Evolutionary conservation across 495 filamentous ascomycete genomes (phyloP), one percentile per base, ranked within the genome.

Genomic region (Chaetomidium leptoderma): DNA sequence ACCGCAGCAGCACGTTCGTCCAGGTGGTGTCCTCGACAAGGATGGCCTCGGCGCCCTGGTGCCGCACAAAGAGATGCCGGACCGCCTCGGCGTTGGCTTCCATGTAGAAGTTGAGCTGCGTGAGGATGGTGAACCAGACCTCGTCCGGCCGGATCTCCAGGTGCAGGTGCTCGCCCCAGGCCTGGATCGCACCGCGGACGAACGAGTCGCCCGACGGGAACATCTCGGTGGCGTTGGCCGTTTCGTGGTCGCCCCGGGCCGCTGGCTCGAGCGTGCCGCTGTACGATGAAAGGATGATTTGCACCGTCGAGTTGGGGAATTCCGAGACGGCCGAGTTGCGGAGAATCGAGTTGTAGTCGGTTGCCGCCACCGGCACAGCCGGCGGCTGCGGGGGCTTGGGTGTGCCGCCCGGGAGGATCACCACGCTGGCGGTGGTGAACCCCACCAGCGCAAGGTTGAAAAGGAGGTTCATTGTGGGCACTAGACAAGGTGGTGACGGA

Each of bases 41-140:
- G 6, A 82, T 70, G 11, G 67, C 62, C 57, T 78, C 67, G 54
- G 76, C 64, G 1, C 72, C 76, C 23, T 72, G 27, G 56, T 78
- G 76, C 11, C 59, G 40, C 11, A 82, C 77, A 55, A 81, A 81
- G 3, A 70, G 21, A 2, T 57, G 40, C 7, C 78, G 68, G 1
- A 81, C 42, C 10, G 70, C 59, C 44, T 81, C 78, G 8, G 75
- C 69, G 58, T 82, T 62, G 2, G 68, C 69, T 40, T 78, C 77
- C 61, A 86, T 73, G 67, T 76, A 83, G 55, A 79, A 70, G 62
- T 70, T 78, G 21, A 86, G 61, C 59, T 85, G 81, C 5, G 69
- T 66, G 1, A 85, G 66, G 58, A 84, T 81, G 27, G 76, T 67
- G 42, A 83, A 73, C 81, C 83, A 86, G 37, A 86, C 70, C 59